Percentiles rank a stretch among this genome's conserved stretches.
Conservation (phyloP, 2,329 filamentous ascomycete species). For the Phoma sp. region DNA sequence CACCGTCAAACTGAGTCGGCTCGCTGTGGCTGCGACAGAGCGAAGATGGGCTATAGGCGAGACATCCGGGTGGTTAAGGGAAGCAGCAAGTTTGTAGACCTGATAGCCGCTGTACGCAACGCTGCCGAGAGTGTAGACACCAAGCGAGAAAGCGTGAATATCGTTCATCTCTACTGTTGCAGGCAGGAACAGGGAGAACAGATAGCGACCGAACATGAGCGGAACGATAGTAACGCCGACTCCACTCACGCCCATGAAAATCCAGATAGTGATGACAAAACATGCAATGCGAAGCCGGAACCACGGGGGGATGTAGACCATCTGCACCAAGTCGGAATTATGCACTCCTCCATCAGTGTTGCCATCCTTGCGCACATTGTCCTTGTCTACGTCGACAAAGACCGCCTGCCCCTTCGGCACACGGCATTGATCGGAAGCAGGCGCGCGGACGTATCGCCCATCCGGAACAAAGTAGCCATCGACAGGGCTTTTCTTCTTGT, state of each 20-base stretch:
- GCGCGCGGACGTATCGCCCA: constrained; percentile 87
- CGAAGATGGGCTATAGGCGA: constrained; percentile 41
- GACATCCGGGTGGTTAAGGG: constrained; percentile 33
- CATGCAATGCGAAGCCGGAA: constrained; percentile 80
- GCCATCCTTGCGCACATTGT: constrained; percentile 70
- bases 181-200: constrained; percentile 77
- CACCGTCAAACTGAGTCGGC: constrained; percentile 42
- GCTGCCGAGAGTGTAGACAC: constrained; percentile 79
- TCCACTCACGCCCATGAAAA: constrained; percentile 88
- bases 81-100: constrained; percentile 56
- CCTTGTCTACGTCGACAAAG: constrained; percentile 76
- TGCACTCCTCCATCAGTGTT: constrained; percentile 48
- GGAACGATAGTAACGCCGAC: constrained; percentile 86
- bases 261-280: constrained; percentile 90
- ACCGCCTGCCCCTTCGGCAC: constrained; percentile 84
- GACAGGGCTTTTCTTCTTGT: constrained; percentile 41
- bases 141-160: constrained; percentile 93
- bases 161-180: constrained; percentile 75
- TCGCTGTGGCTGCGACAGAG: constrained; percentile 33
- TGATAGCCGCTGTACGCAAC: constrained; percentile 61
- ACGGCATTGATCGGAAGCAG: constrained; percentile 92
- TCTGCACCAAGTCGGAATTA: constrained; percentile 56
- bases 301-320: constrained; percentile 77
- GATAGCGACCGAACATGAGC: constrained; percentile 78
- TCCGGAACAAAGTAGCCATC: constrained; percentile 66